Percentiles rank a stretch among this genome's conserved stretches.
Conservation (phyloP, 169 alveolate genomes). For the Plasmodium berghei region DNA sequence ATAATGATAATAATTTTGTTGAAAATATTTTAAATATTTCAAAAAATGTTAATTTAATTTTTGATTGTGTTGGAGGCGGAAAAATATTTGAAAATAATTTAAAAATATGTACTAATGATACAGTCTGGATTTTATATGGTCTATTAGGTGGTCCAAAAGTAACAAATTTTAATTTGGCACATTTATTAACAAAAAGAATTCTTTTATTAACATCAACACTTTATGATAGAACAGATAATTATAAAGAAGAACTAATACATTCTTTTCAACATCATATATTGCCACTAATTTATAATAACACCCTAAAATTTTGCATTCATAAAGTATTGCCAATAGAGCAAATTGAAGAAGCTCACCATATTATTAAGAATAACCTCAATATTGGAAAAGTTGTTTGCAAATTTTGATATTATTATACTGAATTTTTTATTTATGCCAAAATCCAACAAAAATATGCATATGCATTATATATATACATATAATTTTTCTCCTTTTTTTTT, state of each 20-base stretch:
- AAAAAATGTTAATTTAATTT: conserved; percentile 21
- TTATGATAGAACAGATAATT: conserved; percentile 17
- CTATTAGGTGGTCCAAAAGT: conserved; percentile 6
- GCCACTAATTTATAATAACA: background rate
- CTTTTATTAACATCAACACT: conserved; percentile 11
- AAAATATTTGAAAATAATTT: conserved; percentile 25
- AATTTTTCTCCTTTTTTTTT: background rate
- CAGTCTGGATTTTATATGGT: conserved; percentile 22
- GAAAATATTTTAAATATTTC: conserved; percentile 6
- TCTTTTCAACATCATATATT: conserved; percentile 22
- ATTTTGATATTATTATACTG: background rate
- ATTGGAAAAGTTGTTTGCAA: conserved; percentile 20
- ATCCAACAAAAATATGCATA: background rate
- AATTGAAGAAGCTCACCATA: conserved; percentile 11
- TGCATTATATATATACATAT: background rate
- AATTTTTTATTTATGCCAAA: no score
- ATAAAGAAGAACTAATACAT: conserved; percentile 13
- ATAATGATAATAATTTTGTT: conserved; percentile 4
- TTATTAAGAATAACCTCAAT: conserved; percentile 14
- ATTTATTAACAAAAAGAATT: conserved; percentile 12
- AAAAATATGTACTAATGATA: conserved; percentile 10
- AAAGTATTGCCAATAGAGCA: conserved; percentile 9
- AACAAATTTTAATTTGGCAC: background rate
- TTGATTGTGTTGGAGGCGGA: conserved; percentile 22
- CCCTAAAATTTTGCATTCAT: conserved; percentile 5